phyloP scores from a whole-genome alignment of 2,329 filamentous ascomycete species.

The Claviceps sp. region DNA sequence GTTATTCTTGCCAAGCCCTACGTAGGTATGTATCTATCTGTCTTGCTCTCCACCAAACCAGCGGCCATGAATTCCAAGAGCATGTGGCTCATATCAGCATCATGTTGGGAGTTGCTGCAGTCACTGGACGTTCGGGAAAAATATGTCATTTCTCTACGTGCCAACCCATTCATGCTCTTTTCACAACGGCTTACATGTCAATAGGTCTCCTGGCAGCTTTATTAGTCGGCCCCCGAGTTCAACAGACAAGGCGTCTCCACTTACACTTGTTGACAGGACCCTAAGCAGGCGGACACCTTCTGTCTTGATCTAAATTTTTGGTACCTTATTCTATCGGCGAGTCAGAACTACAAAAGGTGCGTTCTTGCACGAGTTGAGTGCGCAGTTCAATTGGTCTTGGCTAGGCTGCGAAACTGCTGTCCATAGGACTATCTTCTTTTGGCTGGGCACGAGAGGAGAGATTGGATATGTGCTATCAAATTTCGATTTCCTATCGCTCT shows the following conservation, averaged over 20 bases:
- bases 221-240: background rate
- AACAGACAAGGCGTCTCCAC: background rate
- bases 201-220: background rate
- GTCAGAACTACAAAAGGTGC: background rate
- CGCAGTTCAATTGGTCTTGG: no score
- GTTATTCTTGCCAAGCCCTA: background rate
- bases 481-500: no score
- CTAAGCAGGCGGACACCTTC: background rate
- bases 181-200: background rate
- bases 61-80: background rate
- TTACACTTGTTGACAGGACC: conserved; percentile 1
- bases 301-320: background rate
- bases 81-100: background rate
- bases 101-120: background rate
- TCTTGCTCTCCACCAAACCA: background rate
- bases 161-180: background rate
- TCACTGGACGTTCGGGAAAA: background rate
- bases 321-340: background rate
- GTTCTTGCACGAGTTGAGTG: background rate
- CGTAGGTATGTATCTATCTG: background rate
- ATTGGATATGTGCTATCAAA: no score
- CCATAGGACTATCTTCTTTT: background rate
- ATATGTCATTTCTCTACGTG: background rate
- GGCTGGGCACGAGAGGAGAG: no score
- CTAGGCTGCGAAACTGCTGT: background rate